Evolutionary conservation across 1,284 basidiomycete genomes (phyloP).

Genomic region (Cryptococcus neoformans): DNA sequence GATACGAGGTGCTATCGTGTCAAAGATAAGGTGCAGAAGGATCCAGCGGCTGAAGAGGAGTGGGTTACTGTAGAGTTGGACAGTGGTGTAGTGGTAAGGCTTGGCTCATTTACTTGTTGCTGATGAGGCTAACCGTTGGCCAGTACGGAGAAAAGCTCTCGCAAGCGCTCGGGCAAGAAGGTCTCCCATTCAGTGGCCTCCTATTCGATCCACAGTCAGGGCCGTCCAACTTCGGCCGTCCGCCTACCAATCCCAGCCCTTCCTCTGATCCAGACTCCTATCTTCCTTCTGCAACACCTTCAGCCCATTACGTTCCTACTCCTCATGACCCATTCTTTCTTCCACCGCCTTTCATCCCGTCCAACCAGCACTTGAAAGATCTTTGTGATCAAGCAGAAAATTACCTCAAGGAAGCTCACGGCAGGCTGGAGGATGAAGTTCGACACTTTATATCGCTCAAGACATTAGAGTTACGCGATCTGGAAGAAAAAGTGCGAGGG

Average conservation of each 20-base stretch:
- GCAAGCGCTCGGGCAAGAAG: conserved; percentile 1
- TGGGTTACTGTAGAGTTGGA: conserved; percentile 30
- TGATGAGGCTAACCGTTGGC: not conserved
- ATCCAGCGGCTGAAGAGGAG: conserved; percentile 18
- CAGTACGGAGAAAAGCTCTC: conserved; percentile 30
- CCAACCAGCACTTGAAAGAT: conserved; percentile 43
- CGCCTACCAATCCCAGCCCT: conserved; percentile 16
- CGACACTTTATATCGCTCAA: conserved; percentile 30
- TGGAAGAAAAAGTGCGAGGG: conserved; percentile 39
- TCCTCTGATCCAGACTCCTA: conserved; percentile 11
- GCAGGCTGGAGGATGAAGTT: conserved; percentile 38
- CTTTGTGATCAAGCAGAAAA: conserved; percentile 38
- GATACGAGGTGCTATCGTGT: conserved; percentile 23
- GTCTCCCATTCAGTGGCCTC: conserved; percentile 25
- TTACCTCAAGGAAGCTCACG: conserved; percentile 27
- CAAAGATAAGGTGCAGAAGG: conserved; percentile 9
- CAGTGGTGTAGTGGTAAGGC: conserved; percentile 33
- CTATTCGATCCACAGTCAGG: conserved; percentile 9
- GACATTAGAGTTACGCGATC: conserved; percentile 29
- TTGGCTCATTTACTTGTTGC: not conserved
- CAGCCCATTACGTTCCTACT: conserved; percentile 25
- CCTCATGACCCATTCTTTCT: conserved; percentile 50
- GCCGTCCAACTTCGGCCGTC: conserved; percentile 27
- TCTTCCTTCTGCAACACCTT: not conserved
- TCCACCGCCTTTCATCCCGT: conserved; percentile 51